phyloP scores from a whole-genome alignment of 148 eudicot genomes.

The Rheum nobile region DNA sequence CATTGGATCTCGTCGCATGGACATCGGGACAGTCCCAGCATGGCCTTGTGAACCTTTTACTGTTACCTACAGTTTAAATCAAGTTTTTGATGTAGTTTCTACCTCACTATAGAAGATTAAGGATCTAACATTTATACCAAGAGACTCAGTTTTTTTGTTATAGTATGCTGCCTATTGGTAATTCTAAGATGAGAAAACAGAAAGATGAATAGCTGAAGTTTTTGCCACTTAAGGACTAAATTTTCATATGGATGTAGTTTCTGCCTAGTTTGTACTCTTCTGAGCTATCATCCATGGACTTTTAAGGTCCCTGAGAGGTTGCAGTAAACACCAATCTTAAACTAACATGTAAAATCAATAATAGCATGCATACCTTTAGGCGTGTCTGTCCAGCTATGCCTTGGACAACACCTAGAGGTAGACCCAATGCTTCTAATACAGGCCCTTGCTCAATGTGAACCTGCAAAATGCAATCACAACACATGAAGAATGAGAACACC shows the following conservation, averaged over 20 bases:
- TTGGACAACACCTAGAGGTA: constrained; percentile 87
- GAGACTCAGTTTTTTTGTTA: not conserved
- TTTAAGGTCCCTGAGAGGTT: not conserved
- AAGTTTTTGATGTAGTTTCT: constrained; percentile 1
- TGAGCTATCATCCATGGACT: not conserved
- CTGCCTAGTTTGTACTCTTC: not conserved
- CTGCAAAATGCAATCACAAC: constrained; percentile 24
- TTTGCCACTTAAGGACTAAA: not conserved
- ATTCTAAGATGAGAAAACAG: not conserved
- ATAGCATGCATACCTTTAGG: constrained; percentile 39
- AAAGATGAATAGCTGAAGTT: not conserved
- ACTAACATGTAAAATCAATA: not conserved
- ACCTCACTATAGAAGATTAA: not conserved
- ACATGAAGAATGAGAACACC: not conserved
- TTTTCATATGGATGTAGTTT: not conserved
- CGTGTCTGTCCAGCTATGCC: constrained; percentile 98
- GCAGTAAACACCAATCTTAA: not conserved
- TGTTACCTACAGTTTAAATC: constrained; percentile 53
- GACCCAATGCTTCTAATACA: constrained; percentile 71
- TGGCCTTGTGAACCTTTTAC: constrained; percentile 96
- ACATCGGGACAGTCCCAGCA: constrained; percentile 99
- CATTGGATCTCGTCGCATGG: constrained; percentile 96
- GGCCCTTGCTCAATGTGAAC: constrained; percentile 99
- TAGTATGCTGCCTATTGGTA: not conserved
- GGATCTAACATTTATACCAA: not conserved